phyloP scores from a whole-genome alignment of 1,284 basidiomycete species.

The Heterobasidion occidentale region DNA sequence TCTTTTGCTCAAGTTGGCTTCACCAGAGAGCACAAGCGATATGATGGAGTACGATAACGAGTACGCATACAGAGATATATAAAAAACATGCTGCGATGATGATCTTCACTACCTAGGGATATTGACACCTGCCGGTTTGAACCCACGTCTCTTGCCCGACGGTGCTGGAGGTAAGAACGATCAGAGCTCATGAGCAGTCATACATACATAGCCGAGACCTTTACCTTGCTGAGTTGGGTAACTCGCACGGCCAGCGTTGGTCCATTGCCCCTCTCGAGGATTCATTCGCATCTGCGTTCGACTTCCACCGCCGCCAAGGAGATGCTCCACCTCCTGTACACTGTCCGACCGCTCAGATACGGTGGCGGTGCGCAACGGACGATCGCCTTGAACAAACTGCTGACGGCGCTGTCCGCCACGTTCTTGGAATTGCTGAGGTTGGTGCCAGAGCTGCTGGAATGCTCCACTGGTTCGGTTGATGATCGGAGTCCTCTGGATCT shows the following conservation, averaged over 20 bases:
- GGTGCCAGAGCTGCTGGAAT: slow-evolving; percentile 14
- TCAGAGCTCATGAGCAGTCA: neutral
- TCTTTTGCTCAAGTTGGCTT: neutral
- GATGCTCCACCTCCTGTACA: slow-evolving; percentile 59
- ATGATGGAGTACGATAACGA: neutral
- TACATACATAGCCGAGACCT: neutral
- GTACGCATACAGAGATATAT: neutral
- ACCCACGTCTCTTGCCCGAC: slow-evolving; percentile 7
- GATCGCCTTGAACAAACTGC: slow-evolving; percentile 37
- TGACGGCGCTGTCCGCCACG: slow-evolving; percentile 33
- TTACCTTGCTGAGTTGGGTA: slow-evolving; percentile 6
- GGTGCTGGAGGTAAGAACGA: slow-evolving; percentile 9
- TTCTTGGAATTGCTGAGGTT: slow-evolving; percentile 20
- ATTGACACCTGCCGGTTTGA: slow-evolving; percentile 6
- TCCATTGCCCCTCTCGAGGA: slow-evolving; percentile 1
- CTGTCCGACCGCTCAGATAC: slow-evolving; percentile 60
- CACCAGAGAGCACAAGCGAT: neutral
- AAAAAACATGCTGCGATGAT: neutral
- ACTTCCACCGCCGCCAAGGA: slow-evolving; percentile 29
- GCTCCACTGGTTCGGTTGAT: slow-evolving; percentile 34
- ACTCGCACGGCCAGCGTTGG: neutral
- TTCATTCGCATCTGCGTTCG: neutral
- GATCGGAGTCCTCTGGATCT: slow-evolving; percentile 73
- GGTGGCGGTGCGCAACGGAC: slow-evolving; percentile 35
- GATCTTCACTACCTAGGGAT: neutral